A percentile compares a stretch with the other conserved stretches of the same genome.
phyloP scores from a whole-genome alignment of 1,284 basidiomycete species.

The Rhodotorula sp. region DNA sequence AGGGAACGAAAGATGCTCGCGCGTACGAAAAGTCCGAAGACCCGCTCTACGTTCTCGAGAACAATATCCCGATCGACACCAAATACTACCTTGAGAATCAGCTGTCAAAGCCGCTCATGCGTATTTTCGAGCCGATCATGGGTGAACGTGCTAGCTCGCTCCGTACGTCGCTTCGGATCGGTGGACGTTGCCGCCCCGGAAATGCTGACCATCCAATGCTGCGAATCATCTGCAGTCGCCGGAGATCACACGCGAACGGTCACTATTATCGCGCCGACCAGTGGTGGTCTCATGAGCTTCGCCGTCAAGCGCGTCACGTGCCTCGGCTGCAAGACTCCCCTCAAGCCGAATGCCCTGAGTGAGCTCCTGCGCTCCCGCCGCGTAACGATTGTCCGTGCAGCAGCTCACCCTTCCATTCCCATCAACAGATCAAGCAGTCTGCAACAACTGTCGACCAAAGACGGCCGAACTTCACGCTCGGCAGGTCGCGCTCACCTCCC shows the following conservation, averaged over 20 bases:
- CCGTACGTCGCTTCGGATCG: constrained; percentile 56
- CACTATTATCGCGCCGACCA: constrained; percentile 77
- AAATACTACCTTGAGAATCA: constrained; percentile 97
- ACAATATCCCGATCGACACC: constrained; percentile 94
- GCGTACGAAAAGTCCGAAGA: constrained; percentile 98
- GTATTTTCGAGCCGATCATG: constrained; percentile 95
- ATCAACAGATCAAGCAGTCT: constrained; percentile 75
- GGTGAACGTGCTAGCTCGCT: constrained; percentile 82
- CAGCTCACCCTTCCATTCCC: not conserved
- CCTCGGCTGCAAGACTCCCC: constrained; percentile 84
- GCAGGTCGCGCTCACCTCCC: constrained; percentile 69
- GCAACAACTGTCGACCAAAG: constrained; percentile 80
- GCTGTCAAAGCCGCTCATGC: constrained; percentile 87
- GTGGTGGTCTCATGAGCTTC: constrained; percentile 95
- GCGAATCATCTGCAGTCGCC: constrained; percentile 62
- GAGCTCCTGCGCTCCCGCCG: not conserved
- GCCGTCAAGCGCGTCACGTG: constrained; percentile 91
- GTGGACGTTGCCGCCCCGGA: not conserved
- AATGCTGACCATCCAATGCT: no score
- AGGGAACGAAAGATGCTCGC: constrained; percentile 94
- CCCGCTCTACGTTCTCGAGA: constrained; percentile 89
- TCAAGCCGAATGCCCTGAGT: constrained; percentile 49
- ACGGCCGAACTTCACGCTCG: constrained; percentile 88
- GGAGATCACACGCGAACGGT: constrained; percentile 92
- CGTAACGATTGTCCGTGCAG: not conserved